These are phyloP conservation scores for Venturia asperata DNA, from an alignment of 2,329 filamentous ascomycete species.

Conservation along the genomic window DNA sequence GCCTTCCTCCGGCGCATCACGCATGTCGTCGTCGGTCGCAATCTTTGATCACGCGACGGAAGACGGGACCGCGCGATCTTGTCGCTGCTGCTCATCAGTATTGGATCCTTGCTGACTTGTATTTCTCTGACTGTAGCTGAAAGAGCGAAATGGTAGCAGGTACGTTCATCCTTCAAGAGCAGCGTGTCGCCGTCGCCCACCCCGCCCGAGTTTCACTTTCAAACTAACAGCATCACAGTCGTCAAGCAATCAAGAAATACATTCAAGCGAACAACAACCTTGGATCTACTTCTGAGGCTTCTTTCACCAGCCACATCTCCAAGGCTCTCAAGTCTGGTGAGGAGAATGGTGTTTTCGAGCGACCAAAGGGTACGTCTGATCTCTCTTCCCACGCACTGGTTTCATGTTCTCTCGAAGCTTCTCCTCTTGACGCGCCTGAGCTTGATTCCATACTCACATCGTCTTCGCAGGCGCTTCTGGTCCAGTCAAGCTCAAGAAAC, in stretches of 20 bases:
- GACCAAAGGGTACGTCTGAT: constrained; percentile 76
- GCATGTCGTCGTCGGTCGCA: constrained; percentile 16
- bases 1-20: constrained; percentile 43
- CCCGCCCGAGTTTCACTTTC: neutral
- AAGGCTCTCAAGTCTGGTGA: constrained; percentile 74
- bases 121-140: constrained; percentile 48
- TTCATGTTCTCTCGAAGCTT: neutral
- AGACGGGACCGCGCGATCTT: neutral
- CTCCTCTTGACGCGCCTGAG: neutral
- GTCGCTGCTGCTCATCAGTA: neutral
- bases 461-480: constrained; percentile 62
- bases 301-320: constrained; percentile 74
- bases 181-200: constrained; percentile 5
- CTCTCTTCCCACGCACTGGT: neutral
- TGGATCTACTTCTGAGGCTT: constrained; percentile 45
- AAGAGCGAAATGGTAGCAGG: constrained; percentile 65
- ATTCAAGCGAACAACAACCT: constrained; percentile 65
- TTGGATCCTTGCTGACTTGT: constrained; percentile 41
- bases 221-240: constrained; percentile 39
- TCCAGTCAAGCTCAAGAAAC: constrained; percentile 88
- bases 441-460: constrained; percentile 21
- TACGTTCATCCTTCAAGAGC: constrained; percentile 39
- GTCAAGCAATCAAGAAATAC: constrained; percentile 69
- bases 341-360: constrained; percentile 78
- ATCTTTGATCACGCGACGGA: constrained; percentile 13